Conservation (phyloP, 768 basidiomycete species). For the Tylopilus subfusipes region DNA sequence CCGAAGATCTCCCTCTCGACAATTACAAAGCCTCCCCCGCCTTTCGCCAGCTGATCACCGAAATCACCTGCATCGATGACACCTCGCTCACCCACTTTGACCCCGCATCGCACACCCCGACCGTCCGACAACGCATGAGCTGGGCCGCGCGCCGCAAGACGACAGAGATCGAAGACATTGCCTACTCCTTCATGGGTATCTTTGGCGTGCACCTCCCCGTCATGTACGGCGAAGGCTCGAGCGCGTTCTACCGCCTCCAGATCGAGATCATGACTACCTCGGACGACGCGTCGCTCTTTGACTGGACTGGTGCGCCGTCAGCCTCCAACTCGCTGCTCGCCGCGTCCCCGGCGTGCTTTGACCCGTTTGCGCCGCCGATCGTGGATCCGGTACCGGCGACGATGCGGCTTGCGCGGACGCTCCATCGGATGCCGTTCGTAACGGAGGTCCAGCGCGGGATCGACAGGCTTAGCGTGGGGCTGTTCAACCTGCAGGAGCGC, state of each 20-base stretch:
- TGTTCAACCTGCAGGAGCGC: constrained; percentile 22
- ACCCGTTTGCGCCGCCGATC: constrained; percentile 17
- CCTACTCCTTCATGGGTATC: constrained; percentile 30
- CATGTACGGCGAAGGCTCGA: constrained; percentile 28
- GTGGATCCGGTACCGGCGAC: constrained; percentile 18
- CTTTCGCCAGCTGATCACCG: constrained; percentile 12
- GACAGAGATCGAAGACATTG: constrained; percentile 27
- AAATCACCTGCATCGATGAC: constrained; percentile 20
- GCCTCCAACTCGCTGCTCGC: constrained; percentile 20
- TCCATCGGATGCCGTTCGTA: constrained; percentile 13
- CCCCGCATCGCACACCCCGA: constrained; percentile 10
- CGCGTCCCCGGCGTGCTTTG: constrained; percentile 18
- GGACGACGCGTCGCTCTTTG: constrained; percentile 23
- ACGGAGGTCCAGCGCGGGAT: constrained; percentile 12
- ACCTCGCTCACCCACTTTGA: constrained; percentile 17
- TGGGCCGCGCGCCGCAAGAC: constrained; percentile 31
- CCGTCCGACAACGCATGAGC: constrained; percentile 21
- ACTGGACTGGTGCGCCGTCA: constrained; percentile 20
- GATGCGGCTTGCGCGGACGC: background rate
- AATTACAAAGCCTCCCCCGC: constrained; percentile 16
- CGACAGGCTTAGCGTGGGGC: constrained; percentile 9
- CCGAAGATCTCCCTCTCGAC: constrained; percentile 12
- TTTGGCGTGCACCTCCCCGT: constrained; percentile 28
- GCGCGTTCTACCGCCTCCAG: constrained; percentile 28
- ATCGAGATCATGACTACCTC: constrained; percentile 25